These are phyloP conservation scores for Termitomyces sp. DNA, from an alignment of 768 basidiomycete species.

Conservation along the genomic window DNA sequence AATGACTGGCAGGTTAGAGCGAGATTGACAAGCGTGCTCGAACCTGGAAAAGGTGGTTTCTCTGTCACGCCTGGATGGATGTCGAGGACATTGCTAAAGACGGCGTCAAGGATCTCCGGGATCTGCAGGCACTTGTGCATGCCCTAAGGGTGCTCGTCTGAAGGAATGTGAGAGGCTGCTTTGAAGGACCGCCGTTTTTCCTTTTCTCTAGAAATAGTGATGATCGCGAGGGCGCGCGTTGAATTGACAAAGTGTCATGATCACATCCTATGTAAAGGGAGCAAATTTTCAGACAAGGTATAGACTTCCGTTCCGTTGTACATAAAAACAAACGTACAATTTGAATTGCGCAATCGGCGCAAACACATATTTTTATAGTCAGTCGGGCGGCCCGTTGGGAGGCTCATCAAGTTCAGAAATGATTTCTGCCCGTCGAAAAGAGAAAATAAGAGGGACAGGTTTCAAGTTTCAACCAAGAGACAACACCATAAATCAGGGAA, in stretches of 20 bases:
- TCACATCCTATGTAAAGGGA: not conserved
- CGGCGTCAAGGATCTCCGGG: constrained; percentile 3
- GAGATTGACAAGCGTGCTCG: not conserved
- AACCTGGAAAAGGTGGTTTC: not conserved
- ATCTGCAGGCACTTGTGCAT: constrained; percentile 4
- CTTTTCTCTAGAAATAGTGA: not conserved
- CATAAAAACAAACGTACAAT: not conserved
- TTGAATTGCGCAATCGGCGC: not conserved
- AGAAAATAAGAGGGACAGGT: too few relatives aligned
- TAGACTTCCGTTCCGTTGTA: not conserved
- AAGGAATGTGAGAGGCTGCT: not conserved
- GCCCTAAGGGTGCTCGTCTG: not conserved
- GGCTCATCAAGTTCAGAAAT: not conserved
- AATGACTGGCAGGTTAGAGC: constrained; percentile 2
- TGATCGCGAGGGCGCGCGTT: not conserved
- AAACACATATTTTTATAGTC: not conserved
- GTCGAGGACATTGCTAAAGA: constrained; percentile 2
- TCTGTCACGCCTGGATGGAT: not conserved
- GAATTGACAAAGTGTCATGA: not conserved
- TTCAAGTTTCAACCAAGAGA: too few relatives aligned
- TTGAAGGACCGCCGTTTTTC: not conserved
- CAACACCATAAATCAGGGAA: too few relatives aligned
- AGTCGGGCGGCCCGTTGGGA: not conserved
- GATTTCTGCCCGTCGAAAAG: not conserved
- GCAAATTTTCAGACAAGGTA: not conserved